Evolutionary conservation across 129 eudicot genomes (phyloP).

Genomic region (Artemisia argyi): DNA sequence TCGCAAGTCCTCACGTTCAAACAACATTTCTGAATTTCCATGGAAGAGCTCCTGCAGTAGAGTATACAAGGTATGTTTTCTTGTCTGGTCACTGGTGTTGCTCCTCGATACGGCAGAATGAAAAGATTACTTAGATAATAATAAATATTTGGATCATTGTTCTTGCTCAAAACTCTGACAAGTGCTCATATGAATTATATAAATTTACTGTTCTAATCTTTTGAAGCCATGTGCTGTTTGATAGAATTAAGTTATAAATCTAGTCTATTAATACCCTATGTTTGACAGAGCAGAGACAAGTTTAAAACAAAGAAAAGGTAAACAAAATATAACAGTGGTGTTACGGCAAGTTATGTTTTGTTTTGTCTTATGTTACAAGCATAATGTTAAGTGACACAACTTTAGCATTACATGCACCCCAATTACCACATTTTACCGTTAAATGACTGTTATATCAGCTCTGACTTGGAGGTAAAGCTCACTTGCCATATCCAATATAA

Average conservation of each 20-base stretch:
- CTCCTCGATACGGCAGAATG: neutral
- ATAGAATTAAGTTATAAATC: neutral
- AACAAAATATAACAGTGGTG: neutral
- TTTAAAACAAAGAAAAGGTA: conserved; percentile 1
- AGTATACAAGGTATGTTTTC: conserved; percentile 60
- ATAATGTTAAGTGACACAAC: too few species aligned
- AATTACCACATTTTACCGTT: too few species aligned
- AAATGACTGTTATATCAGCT: too few species aligned
- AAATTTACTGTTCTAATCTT: conserved; percentile 9
- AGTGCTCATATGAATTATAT: neutral
- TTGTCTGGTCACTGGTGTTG: neutral
- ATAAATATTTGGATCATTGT: too few species aligned
- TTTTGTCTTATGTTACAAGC: too few species aligned
- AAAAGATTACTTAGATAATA: too few species aligned
- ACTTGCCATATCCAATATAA: too few species aligned
- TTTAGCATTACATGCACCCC: too few species aligned
- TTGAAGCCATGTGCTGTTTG: conserved; percentile 4
- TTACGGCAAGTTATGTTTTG: neutral
- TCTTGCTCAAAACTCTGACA: too few species aligned
- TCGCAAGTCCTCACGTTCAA: conserved; percentile 79
- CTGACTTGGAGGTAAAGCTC: too few species aligned
- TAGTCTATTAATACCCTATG: neutral
- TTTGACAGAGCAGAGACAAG: too few species aligned
- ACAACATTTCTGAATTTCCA: conserved; percentile 59
- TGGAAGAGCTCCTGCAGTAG: conserved; percentile 64